Conservation (phyloP, 2,329 filamentous ascomycete species). For the Aspergillus alliaceus region DNA sequence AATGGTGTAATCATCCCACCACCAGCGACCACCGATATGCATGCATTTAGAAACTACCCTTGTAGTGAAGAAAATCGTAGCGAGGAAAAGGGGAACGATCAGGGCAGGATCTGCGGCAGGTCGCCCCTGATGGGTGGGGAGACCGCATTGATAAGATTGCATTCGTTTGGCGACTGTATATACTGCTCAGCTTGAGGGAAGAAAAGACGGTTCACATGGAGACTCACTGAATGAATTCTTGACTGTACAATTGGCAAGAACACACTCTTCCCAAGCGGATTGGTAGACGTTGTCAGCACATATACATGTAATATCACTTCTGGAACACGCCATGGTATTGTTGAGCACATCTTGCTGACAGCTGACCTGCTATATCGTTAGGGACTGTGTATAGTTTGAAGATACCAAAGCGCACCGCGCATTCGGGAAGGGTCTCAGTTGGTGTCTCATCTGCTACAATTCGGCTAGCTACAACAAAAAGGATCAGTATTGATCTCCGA, state of each 20-base stretch:
- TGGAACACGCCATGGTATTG: background rate
- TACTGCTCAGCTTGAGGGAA: background rate
- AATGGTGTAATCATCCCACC: slow-evolving; percentile 17
- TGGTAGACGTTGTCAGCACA: background rate
- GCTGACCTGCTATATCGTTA: background rate
- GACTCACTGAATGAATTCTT: slow-evolving; percentile 10
- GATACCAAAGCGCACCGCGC: background rate
- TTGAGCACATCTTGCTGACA: background rate
- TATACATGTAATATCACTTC: background rate
- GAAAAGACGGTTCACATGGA: no score
- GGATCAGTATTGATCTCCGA: background rate
- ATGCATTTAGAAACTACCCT: slow-evolving; percentile 12
- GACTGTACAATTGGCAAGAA: background rate
- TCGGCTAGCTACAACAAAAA: background rate
- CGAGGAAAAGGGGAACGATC: slow-evolving; percentile 13
- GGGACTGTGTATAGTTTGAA: background rate
- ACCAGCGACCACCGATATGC: slow-evolving; percentile 16
- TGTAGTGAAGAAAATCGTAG: slow-evolving; percentile 12
- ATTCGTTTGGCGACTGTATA: slow-evolving; percentile 7
- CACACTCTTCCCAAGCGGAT: background rate
- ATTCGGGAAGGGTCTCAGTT: background rate
- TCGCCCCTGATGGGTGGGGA: slow-evolving; percentile 7
- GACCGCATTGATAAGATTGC: slow-evolving; percentile 6
- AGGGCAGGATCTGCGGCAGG: slow-evolving; percentile 12
- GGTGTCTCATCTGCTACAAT: background rate